These are phyloP conservation scores for Catenaria anguillulae DNA, from an alignment of 371 early-diverging fungal species.

Conservation along the genomic window DNA sequence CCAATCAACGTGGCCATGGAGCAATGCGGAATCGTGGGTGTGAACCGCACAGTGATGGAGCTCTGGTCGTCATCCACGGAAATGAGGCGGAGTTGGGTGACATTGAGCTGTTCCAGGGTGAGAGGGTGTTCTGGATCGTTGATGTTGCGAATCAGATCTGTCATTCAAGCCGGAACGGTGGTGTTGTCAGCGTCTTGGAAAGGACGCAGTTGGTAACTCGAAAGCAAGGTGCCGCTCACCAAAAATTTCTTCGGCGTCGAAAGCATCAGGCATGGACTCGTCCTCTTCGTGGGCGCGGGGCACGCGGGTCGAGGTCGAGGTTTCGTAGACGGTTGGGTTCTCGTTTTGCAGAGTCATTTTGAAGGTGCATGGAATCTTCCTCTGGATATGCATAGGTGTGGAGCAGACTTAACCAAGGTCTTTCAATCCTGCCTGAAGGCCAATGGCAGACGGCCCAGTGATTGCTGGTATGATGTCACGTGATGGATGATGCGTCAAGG, in stretches of 20 bases:
- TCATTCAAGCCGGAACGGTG: slow-evolving; percentile 8
- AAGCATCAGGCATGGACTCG: slow-evolving; percentile 50
- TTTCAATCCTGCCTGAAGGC: no score
- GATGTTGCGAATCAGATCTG: slow-evolving; percentile 88
- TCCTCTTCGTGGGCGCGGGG: slow-evolving; percentile 44
- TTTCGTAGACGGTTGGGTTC: slow-evolving; percentile 64
- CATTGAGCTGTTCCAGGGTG: slow-evolving; percentile 88
- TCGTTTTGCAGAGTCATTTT: slow-evolving; percentile 42
- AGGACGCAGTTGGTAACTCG: no score
- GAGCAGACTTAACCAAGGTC: no score
- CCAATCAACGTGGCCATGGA: slow-evolving; percentile 99
- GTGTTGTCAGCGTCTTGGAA: no score
- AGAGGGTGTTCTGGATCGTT: slow-evolving; percentile 98
- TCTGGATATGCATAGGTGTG: no score
- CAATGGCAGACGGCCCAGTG: no score
- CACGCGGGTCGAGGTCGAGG: slow-evolving; percentile 31
- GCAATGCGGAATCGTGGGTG: slow-evolving; percentile 99
- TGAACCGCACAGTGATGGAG: slow-evolving; percentile 64
- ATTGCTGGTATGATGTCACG: no score
- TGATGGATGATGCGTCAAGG: no score
- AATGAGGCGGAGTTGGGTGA: slow-evolving; percentile 73
- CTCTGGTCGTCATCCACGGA: slow-evolving; percentile 48
- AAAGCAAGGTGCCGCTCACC: no score
- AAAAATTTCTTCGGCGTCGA: slow-evolving; percentile 78
- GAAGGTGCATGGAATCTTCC: no score